Conservation (phyloP, 1,139 yeast genomes). For the Candida albicans region DNA sequence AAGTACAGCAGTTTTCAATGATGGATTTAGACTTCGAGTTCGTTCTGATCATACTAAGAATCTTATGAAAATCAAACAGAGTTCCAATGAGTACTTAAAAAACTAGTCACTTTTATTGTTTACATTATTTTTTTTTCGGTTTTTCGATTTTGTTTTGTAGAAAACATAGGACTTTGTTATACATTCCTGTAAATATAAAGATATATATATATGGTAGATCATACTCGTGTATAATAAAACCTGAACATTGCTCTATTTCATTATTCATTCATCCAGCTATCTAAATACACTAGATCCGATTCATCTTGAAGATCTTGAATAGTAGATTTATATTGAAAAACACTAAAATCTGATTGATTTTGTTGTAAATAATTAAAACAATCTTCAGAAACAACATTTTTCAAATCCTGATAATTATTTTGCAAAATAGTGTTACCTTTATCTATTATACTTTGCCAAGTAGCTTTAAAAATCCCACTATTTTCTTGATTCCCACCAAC, state of each 20-base stretch:
- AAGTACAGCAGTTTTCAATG: neutral
- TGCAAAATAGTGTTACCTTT: slow-evolving; percentile 56
- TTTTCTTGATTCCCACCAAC: slow-evolving; percentile 39
- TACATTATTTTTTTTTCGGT: too few relatives aligned
- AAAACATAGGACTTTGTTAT: too few relatives aligned
- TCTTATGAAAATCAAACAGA: too few relatives aligned
- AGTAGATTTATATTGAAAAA: slow-evolving; percentile 27
- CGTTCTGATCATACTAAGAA: too few relatives aligned
- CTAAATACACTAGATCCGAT: slow-evolving; percentile 40
- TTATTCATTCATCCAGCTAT: slow-evolving; percentile 31
- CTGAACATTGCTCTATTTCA: too few relatives aligned
- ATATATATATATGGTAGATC: too few relatives aligned
- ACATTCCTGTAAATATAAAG: too few relatives aligned
- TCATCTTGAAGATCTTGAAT: slow-evolving; percentile 33
- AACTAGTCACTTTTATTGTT: too few relatives aligned
- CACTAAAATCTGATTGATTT: slow-evolving; percentile 1
- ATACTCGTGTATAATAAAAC: too few relatives aligned
- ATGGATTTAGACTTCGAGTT: slow-evolving; percentile 3
- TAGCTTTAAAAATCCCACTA: slow-evolving; percentile 55
- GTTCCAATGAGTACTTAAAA: too few relatives aligned
- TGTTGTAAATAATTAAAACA: neutral
- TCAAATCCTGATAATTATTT: slow-evolving; percentile 17
- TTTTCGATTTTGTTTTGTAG: too few relatives aligned
- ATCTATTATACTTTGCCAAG: slow-evolving; percentile 62
- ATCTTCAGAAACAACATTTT: slow-evolving; percentile 3